Evolutionary conservation across 495 filamentous ascomycete genomes (phyloP), one percentile per base, ranked within the genome.

Genomic region (Cairneyella variabilis): DNA sequence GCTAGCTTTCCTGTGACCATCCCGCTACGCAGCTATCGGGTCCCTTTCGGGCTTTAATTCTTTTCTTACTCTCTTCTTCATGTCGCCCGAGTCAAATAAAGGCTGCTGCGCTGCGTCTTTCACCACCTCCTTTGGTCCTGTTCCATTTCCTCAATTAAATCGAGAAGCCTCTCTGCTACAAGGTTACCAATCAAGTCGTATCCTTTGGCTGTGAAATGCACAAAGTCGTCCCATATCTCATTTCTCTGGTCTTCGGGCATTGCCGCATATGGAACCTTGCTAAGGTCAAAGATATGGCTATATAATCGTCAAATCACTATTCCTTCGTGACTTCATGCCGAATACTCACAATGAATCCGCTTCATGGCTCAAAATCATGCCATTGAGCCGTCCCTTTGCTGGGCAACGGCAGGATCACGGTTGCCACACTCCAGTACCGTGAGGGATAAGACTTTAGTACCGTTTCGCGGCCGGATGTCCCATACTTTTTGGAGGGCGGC

Each of bases 131-230:
- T 47, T 34, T 34, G 27, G 25, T 14, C 44, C 22, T n/a, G n/a
- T 18, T n/a, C n/a, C n/a, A n/a, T n/a, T n/a, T n/a, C n/a, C n/a
- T n/a, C n/a, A n/a, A 58, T 42, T 4, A 58, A 11, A 10, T 57
- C 46, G 3, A 57, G 18, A 1, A 63, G 16, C 38, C 37, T 57
- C 8, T 51, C 37, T 11, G 49, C 79, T 51, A 84, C 66, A 42
- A 72, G 68, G 49, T 74, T 64, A 0, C 83, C 83, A 59, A 87
- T 77, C 37, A 78, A 44, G 53, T 82, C 71, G 66, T 87, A 85
- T n/a, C 83, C 83, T 17, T 65, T 67, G 3, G 72, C 61, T 5
- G 75, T 82, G 40, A 84, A 69, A 67, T 87, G 83, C n/a, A 84
- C 48, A n/a, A 71, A 72, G 69, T 87, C 83, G 56, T 82, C 76